Percentiles rank a stretch among this genome's conserved stretches.
Evolutionary conservation across 768 basidiomycete genomes (phyloP).

Genomic region (Suillus cothurnatus): DNA sequence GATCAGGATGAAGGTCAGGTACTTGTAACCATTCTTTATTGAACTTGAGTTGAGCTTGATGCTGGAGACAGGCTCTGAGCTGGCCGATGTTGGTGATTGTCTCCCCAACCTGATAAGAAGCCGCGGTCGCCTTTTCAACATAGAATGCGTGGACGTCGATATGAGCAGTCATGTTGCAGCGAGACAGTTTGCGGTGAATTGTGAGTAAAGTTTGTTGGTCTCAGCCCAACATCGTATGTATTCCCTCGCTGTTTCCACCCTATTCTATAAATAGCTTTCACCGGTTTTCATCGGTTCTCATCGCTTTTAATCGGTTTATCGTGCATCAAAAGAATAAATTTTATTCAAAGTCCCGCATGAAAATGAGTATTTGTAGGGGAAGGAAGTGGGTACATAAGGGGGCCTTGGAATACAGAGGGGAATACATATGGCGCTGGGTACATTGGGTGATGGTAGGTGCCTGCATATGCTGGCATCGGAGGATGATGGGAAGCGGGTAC

Average conservation of each 20-base stretch:
- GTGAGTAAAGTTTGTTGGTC: neutral
- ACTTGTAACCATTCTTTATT: neutral
- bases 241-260: neutral
- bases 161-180: neutral
- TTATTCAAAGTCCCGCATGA: neutral
- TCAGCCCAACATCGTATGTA: neutral
- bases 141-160: neutral
- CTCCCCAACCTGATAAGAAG: neutral
- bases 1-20: neutral
- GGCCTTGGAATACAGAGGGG: neutral
- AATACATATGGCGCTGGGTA: neutral
- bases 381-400: neutral
- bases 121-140: neutral
- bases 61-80: neutral
- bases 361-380: neutral
- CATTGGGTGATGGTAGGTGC: neutral
- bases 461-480: slow-evolving; percentile 1
- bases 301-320: neutral
- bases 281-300: too few relatives aligned
- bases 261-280: neutral
- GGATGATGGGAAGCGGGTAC: neutral
- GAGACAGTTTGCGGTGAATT: neutral
- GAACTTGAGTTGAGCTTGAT: neutral
- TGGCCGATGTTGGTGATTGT: neutral
- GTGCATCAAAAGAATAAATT: too few relatives aligned